Evolutionary conservation across 331 rosid genomes (phyloP).

Genomic region (Prunus yedoensis): DNA sequence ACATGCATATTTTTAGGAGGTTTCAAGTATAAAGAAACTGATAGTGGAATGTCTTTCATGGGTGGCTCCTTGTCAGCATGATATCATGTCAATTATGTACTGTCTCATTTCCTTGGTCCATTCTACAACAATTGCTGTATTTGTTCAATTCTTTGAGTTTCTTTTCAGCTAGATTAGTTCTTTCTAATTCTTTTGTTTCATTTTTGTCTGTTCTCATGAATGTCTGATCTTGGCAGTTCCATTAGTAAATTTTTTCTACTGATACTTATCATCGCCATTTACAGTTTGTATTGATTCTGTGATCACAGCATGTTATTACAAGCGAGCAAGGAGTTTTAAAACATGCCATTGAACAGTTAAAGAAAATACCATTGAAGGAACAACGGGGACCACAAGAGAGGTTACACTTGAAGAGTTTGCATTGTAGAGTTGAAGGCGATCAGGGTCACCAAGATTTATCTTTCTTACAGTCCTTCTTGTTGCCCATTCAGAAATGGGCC

Average conservation of each 20-base stretch:
- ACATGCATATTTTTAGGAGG: not conserved
- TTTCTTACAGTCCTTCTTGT: conserved; percentile 80
- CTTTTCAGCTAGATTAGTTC: not conserved
- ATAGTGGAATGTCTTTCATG: not conserved
- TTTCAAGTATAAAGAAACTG: not conserved
- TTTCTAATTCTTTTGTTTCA: conserved; percentile 4
- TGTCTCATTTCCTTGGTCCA: not conserved
- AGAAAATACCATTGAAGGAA: conserved; percentile 90
- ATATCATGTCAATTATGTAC: not conserved
- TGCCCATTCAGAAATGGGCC: conserved; percentile 79
- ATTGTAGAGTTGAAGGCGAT: conserved; percentile 57
- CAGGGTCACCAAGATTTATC: conserved; percentile 56
- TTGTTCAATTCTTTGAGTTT: not conserved
- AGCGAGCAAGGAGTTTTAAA: conserved; percentile 74
- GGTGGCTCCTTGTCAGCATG: not conserved
- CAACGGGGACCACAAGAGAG: conserved; percentile 98
- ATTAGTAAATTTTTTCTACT: not conserved
- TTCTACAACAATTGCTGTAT: not conserved
- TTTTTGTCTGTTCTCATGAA: not conserved
- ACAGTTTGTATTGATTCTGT: conserved; percentile 6
- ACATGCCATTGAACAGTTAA: conserved; percentile 89
- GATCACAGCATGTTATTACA: conserved; percentile 77
- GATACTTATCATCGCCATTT: not conserved
- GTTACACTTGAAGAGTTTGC: conserved; percentile 76
- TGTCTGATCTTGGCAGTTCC: not conserved